Base-by-base conservation (phyloP, 176 grass and related monocot genomes). In the Rhipidocladum racemiflorum region DNA sequence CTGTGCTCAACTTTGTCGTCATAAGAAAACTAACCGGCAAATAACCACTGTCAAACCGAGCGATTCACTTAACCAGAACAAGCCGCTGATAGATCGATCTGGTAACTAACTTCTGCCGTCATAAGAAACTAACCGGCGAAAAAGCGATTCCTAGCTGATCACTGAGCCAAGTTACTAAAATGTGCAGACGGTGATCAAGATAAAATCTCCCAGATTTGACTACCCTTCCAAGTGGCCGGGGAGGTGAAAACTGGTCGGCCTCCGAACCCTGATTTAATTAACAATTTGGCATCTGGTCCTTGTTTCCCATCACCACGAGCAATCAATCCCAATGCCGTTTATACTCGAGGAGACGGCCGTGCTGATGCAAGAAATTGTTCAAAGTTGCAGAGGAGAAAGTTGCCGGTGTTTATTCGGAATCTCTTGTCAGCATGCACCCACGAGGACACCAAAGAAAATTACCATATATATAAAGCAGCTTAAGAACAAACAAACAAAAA, bases 361-460 rank as follows among this genome's bases (percentile, higher is more conserved):
- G 77, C 21, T 50, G 74, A 78, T 72, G 74, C 80, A 78, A 78
- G 36, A 74, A 61, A 49, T 74, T 73, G 75, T 76, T 76, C 63
- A 23, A 76, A 63, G 45, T 2, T 71, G 71, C 54, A 83, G 3
- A 27, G 7, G 60, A 32, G 16, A 62, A 16, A 4, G 6, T 43
- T 45, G 25, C 27, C 14, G 5, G 43, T 51, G 51, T 59, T 45
- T 40, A 40, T 40, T 43, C 36, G 24, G 80, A 83, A 80, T 74
- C 56, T 13, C 65, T 66, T 46, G 86, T 88, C 74, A 88, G 48
- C 74, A 66, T 17, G 74, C 80, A 88, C 74, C 74, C 70, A 46
- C 38, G 29, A 16, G 9, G n/a, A 23, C 18, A 70, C 16, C 57
- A 17, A 30, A 16, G 14, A 2, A 29, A 29, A 57, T 50, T 68